Evolutionary conservation across 202 grass and related monocot species (phyloP).

Genomic region (Carex sylvatica): DNA sequence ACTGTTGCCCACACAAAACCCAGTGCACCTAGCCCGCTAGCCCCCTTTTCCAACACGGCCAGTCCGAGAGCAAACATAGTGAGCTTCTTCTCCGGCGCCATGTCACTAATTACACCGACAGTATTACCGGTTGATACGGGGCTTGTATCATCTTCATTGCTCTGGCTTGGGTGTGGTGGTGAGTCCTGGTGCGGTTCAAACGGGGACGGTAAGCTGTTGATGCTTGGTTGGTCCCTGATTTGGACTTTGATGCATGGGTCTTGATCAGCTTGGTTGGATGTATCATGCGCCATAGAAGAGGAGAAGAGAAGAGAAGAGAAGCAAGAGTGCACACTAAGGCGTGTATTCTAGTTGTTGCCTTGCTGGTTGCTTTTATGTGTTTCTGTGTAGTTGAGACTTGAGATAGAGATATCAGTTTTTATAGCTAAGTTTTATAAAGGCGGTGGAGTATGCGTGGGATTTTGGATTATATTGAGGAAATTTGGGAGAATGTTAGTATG

Average conservation of each 20-base stretch:
- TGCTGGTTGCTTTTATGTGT: constrained; percentile 11
- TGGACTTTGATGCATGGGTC: constrained; percentile 41
- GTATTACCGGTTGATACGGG: background rate
- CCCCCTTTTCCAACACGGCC: constrained; percentile 72
- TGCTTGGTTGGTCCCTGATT: constrained; percentile 32
- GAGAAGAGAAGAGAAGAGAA: background rate
- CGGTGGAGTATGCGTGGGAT: constrained; percentile 11
- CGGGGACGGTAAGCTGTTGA: constrained; percentile 24
- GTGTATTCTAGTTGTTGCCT: background rate
- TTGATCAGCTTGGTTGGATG: background rate
- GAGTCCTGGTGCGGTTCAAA: constrained; percentile 61
- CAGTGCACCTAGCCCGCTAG: constrained; percentile 79
- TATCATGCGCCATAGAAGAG: constrained; percentile 1
- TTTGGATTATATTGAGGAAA: constrained; percentile 13
- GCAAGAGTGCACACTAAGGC: constrained; percentile 6
- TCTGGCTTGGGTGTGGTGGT: constrained; percentile 12
- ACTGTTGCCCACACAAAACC: constrained; percentile 96
- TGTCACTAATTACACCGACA: background rate
- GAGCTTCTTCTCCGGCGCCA: constrained; percentile 52
- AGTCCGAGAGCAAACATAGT: constrained; percentile 68
- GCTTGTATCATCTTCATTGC: background rate
- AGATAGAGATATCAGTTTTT: background rate
- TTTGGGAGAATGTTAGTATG: background rate
- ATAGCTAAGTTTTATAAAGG: constrained; percentile 26
- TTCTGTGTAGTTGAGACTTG: background rate